Evolutionary conservation across 2,329 filamentous ascomycete species (phyloP), one percentile per base, ranked within the genome.

Genomic region (Scedosporium boydii): DNA sequence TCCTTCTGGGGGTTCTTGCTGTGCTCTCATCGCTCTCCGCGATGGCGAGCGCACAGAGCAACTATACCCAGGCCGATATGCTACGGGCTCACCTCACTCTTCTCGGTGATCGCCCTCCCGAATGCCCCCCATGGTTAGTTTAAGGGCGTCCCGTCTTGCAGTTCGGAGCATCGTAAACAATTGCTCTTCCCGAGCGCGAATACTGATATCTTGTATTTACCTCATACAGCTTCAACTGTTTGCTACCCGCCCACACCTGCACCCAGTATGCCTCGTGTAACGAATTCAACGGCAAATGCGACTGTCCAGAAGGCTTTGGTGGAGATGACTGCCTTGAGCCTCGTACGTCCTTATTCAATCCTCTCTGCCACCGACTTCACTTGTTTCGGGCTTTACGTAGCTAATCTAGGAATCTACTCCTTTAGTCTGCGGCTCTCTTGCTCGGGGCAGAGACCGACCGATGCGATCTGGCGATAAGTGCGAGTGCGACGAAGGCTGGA

Each of bases 261-360:
- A 87, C 90, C 65, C 95, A 99, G 76, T 99, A 89, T 73, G 89
- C 92, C 42, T 82, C 86, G 41, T 99, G 95, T 75, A 96, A 95
- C 74, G 86, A 88, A 70, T 92, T 87, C 70, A 96, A 91, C 69
- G 95, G 95, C 59, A 93, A 96, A 80, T 99, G 95, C 77, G 84
- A 88, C 64, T 99, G 95, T 74, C 93, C 93, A 7, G 82, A 91
- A 18, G 95, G 95, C 42, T 99, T 96, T 72, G 95, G 93, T 64
- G 93, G 93, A 63, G 91, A 96, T 70, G 93, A 98, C 76, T 99
- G 95, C 71, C 85, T 96, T 59, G 80, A 90, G 70, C 95, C 96
- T 68, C 78, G 86, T 89, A 76, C 68, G 83, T 68, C 6, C 26
- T 58, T 59, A 61, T 53, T 48, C 34, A 46, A 29, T 27, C 7